phyloP scores from a whole-genome alignment of 805 yeast species.

The Candida ulmi region DNA sequence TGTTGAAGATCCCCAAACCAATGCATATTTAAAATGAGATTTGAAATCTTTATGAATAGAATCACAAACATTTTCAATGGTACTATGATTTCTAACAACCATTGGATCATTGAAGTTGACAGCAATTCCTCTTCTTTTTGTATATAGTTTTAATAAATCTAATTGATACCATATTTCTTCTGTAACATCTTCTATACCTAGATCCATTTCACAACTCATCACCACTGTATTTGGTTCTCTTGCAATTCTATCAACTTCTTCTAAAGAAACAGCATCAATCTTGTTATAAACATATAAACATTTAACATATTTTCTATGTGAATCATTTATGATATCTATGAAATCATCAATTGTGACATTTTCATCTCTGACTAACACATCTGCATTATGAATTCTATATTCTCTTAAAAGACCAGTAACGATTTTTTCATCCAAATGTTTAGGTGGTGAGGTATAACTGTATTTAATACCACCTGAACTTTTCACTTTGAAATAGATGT shows the following conservation, averaged over 20 bases:
- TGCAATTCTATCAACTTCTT: slow-evolving; percentile 89
- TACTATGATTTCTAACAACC: slow-evolving; percentile 76
- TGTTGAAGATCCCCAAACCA: slow-evolving; percentile 95
- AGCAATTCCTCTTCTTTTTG: slow-evolving; percentile 77
- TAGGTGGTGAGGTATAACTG: slow-evolving; percentile 76
- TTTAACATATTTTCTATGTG: slow-evolving; percentile 81
- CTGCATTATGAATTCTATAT: slow-evolving; percentile 89
- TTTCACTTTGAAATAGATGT: slow-evolving; percentile 67
- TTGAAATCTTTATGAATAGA: slow-evolving; percentile 90
- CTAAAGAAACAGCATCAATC: slow-evolving; percentile 90
- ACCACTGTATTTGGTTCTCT: slow-evolving; percentile 90
- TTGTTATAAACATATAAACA: slow-evolving; percentile 94
- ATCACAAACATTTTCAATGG: slow-evolving; percentile 85
- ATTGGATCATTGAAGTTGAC: slow-evolving; percentile 88
- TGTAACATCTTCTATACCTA: slow-evolving; percentile 82
- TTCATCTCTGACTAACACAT: slow-evolving; percentile 84
- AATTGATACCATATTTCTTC: slow-evolving; percentile 93
- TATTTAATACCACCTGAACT: slow-evolving; percentile 90
- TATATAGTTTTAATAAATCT: slow-evolving; percentile 72
- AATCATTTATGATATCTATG: slow-evolving; percentile 85
- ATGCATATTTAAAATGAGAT: slow-evolving; percentile 85
- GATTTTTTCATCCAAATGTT: slow-evolving; percentile 73
- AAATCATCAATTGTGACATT: slow-evolving; percentile 87
- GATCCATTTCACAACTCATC: slow-evolving; percentile 83
- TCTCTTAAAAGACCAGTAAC: slow-evolving; percentile 75